A percentile compares a stretch with the other conserved stretches of the same genome.
phyloP scores from a whole-genome alignment of 371 early-diverging fungal species.

The Furculomyces boomerangus region DNA sequence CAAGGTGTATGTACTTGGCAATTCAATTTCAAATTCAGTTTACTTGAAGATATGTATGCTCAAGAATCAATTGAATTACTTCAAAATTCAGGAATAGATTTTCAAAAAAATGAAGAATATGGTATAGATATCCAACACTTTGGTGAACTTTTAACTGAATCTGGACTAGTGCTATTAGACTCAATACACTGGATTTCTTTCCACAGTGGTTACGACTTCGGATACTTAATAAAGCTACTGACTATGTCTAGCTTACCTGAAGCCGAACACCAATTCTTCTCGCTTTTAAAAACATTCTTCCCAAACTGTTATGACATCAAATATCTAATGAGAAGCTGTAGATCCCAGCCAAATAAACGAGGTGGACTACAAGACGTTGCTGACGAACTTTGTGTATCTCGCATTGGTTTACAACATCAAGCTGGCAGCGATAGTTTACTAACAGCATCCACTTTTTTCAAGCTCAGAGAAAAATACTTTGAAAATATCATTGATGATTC shows the following conservation, averaged over 20 bases:
- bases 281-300: constrained; percentile 83
- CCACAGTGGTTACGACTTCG: constrained; percentile 99
- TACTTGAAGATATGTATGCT: constrained; percentile 95
- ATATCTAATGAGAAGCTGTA: constrained; percentile 91
- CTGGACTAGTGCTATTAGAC: constrained; percentile 86
- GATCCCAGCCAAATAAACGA: constrained; percentile 52
- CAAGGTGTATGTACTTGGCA: constrained; percentile 93
- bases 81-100: constrained; percentile 95
- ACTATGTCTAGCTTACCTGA: constrained; percentile 85
- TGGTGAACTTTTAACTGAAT: constrained; percentile 93
- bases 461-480: constrained; percentile 88
- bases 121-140: constrained; percentile 97
- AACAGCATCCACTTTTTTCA: constrained; percentile 92
- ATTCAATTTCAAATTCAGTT: constrained; percentile 98
- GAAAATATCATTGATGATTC: constrained; percentile 85
- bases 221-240: constrained; percentile 92
- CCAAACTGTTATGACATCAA: constrained; percentile 99
- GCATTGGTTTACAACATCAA: constrained; percentile 98
- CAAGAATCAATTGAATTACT: constrained; percentile 98
- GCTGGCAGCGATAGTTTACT: constrained; percentile 98
- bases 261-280: constrained; percentile 88
- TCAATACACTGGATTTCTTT: constrained; percentile 97
- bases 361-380: constrained; percentile 99
- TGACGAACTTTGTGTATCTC: constrained; percentile 79
- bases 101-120: constrained; percentile 86